Evolutionary conservation across 1,284 basidiomycete genomes (phyloP).

Genomic region (Mycena citricolor): DNA sequence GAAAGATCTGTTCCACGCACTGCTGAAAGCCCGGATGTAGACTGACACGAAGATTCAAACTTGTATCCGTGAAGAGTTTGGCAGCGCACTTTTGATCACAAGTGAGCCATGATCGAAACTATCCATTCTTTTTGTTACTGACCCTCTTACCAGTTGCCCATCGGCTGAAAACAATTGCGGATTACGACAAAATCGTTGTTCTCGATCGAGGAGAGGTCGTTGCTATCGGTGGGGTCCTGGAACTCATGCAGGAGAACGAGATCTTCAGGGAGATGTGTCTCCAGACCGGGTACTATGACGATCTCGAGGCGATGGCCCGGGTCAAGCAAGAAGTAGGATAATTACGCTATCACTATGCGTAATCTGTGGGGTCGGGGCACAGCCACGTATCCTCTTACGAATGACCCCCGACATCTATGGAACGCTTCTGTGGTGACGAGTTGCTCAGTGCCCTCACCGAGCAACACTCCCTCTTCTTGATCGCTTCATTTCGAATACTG

Average conservation of each 20-base stretch:
- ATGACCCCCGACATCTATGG: no score
- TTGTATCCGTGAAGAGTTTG: conserved; percentile 80
- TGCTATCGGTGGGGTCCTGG: no score
- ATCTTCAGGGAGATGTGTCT: no score
- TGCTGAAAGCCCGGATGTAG: not conserved
- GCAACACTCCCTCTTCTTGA: conserved; percentile 50
- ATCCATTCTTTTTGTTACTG: not conserved
- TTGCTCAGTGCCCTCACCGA: conserved; percentile 55
- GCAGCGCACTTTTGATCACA: conserved; percentile 56
- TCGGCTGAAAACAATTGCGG: conserved; percentile 69
- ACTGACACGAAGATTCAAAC: conserved; percentile 79
- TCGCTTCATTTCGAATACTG: conserved; percentile 46
- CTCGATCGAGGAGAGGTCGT: conserved; percentile 70
- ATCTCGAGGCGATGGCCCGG: no score
- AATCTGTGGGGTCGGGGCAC: no score
- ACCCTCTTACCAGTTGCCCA: conserved; percentile 54
- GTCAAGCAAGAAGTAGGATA: no score
- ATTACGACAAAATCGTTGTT: conserved; percentile 81
- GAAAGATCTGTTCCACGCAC: not conserved
- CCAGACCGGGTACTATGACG: no score
- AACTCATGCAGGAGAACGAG: no score
- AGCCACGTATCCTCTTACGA: no score
- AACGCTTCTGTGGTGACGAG: conserved; percentile 57
- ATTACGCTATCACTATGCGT: no score
- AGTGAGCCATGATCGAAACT: conserved; percentile 34